Evolutionary conservation across 176 grass and related monocot species (phyloP).

Genomic region (Ampelocalamus luodianensis): DNA sequence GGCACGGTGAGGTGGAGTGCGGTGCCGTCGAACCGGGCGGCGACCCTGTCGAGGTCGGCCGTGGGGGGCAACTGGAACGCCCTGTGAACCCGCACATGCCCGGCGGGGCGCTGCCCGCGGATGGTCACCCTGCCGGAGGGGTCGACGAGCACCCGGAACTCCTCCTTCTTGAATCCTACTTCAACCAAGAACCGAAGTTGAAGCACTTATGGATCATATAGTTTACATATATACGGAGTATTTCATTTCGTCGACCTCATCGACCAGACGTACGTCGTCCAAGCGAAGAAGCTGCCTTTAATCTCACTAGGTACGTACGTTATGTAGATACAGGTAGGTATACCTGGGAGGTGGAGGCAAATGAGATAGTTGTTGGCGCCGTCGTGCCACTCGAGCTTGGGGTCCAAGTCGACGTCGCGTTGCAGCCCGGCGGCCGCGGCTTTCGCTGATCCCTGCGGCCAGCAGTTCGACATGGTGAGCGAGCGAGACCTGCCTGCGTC

Average conservation of each 20-base stretch:
- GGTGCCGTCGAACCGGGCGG: slow-evolving; percentile 51
- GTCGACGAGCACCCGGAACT: slow-evolving; percentile 59
- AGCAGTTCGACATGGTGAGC: slow-evolving; percentile 29
- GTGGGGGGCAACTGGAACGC: slow-evolving; percentile 51
- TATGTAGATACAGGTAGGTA: background rate
- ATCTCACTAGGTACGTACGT: background rate
- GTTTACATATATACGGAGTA: background rate
- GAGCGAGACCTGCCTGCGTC: background rate
- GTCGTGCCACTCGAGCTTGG: slow-evolving; percentile 34
- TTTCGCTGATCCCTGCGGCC: background rate
- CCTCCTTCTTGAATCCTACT: slow-evolving; percentile 62
- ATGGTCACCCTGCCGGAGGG: slow-evolving; percentile 51
- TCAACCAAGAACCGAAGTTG: background rate
- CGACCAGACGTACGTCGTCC: background rate
- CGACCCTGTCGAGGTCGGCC: slow-evolving; percentile 44
- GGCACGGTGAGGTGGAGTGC: slow-evolving; percentile 52
- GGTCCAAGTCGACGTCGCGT: slow-evolving; percentile 43
- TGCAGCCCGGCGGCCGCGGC: background rate
- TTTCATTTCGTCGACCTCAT: background rate
- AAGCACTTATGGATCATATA: background rate
- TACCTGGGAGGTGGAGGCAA: slow-evolving; percentile 65
- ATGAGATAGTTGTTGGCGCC: slow-evolving; percentile 21
- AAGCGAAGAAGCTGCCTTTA: background rate
- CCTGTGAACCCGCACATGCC: slow-evolving; percentile 43
- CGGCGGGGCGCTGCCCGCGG: slow-evolving; percentile 41